Conservation (phyloP, 1,139 yeast species). For the Blastobotrys elegans region DNA sequence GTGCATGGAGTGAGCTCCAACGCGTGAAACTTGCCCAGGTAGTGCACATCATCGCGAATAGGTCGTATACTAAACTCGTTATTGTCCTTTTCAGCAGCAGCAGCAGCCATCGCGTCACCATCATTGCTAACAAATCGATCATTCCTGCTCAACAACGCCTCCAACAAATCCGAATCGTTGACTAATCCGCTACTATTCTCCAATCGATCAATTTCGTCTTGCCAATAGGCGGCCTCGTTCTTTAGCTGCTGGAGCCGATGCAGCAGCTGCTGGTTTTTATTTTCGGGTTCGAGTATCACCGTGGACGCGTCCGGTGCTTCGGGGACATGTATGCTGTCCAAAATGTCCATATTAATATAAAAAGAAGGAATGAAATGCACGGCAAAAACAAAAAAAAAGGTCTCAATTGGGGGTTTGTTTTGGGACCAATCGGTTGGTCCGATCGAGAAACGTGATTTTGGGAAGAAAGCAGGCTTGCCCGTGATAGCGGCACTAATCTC, state of each 20-base stretch:
- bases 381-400: too few relatives aligned
- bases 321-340: slow-evolving; percentile 3
- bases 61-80: slow-evolving; percentile 6
- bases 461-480: not conserved
- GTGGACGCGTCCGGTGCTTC: slow-evolving; percentile 1
- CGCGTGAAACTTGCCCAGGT: slow-evolving; percentile 21
- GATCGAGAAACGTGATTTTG: not conserved
- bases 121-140: not conserved
- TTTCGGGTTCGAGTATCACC: not conserved
- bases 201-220: slow-evolving; percentile 2
- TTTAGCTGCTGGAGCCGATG: slow-evolving; percentile 11
- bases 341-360: slow-evolving; percentile 3
- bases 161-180: slow-evolving; percentile 2
- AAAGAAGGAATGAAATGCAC: too few relatives aligned
- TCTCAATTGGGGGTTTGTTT: too few relatives aligned
- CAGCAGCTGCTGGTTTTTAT: slow-evolving; percentile 2
- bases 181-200: not conserved
- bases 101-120: not conserved
- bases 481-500: not conserved
- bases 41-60: slow-evolving; percentile 8
- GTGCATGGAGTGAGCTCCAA: slow-evolving; percentile 15
- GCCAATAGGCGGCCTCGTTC: slow-evolving; percentile 9
- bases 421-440: slow-evolving; percentile 1
- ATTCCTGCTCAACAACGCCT: slow-evolving; percentile 1
- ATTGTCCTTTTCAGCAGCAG: not conserved